Percentiles rank a stretch among this genome's conserved stretches.
Conservation (phyloP, 2,329 filamentous ascomycete species). For the Pseudonectria foliicola region DNA sequence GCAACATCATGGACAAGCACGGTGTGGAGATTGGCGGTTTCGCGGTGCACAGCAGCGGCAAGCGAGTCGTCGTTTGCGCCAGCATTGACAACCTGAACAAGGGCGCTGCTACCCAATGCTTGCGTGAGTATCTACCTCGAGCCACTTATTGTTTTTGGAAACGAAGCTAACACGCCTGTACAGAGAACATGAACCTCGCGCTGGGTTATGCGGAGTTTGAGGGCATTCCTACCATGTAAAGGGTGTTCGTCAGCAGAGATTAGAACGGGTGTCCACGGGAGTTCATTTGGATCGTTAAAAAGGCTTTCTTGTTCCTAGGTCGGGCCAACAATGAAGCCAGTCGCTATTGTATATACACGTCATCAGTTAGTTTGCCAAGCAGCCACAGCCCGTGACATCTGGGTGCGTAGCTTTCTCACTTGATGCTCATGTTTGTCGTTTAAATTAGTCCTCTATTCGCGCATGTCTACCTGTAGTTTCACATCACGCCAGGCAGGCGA, state of each 20-base stretch:
- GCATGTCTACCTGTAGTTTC: too few species aligned
- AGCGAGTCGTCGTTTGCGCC: conserved; percentile 81
- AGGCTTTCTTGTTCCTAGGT: conserved; percentile 2
- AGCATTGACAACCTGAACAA: conserved; percentile 93
- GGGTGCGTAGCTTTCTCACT: too few species aligned
- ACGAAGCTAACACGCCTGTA: conserved; percentile 46
- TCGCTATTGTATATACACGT: conserved; percentile 5
- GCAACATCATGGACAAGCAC: conserved; percentile 76
- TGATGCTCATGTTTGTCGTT: too few species aligned
- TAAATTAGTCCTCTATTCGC: too few species aligned
- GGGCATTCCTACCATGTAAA: conserved; percentile 60
- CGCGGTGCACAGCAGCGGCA: conserved; percentile 82
- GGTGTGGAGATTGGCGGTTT: conserved; percentile 93
- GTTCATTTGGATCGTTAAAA: conserved; percentile 6
- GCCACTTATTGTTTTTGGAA: not conserved
- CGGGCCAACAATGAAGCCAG: not conserved
- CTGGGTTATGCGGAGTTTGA: conserved; percentile 83
- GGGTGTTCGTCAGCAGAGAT: conserved; percentile 1
- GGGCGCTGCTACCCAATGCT: conserved; percentile 85
- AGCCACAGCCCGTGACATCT: too few species aligned
- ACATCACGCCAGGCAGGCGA: too few species aligned
- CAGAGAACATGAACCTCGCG: conserved; percentile 88
- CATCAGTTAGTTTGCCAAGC: not conserved
- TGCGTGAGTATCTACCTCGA: conserved; percentile 55
- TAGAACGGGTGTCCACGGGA: conserved; percentile 6